Conservation (phyloP, 2,329 filamentous ascomycete genomes). For the Fonsecaea erecta region DNA sequence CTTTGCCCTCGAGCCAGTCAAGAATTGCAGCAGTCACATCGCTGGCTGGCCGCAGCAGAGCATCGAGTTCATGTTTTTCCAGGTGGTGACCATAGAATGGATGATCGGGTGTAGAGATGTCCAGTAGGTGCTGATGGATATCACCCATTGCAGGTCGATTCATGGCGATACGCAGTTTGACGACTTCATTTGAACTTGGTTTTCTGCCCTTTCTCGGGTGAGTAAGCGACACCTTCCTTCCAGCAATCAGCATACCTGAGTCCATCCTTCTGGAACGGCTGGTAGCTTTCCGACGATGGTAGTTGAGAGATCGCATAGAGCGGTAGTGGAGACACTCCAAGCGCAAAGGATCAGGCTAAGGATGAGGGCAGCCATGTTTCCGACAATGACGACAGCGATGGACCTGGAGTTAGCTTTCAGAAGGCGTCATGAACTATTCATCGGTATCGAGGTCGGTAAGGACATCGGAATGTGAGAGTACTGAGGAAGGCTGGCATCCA, state of each 20-base stretch:
- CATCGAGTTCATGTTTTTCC: constrained; percentile 63
- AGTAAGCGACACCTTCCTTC: neutral
- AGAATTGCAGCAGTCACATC: constrained; percentile 57
- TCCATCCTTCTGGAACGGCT: constrained; percentile 42
- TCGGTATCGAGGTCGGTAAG: neutral
- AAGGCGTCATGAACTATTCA: neutral
- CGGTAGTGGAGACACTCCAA: neutral
- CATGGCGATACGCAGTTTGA: constrained; percentile 58
- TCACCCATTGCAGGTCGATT: constrained; percentile 54
- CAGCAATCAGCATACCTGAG: constrained; percentile 15
- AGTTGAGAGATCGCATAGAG: neutral
- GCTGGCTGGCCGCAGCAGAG: constrained; percentile 57
- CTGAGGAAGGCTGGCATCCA: neutral
- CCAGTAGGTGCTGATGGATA: constrained; percentile 64
- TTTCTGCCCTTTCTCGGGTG: neutral
- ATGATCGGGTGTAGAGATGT: constrained; percentile 65
- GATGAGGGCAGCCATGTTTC: neutral
- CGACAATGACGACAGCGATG: neutral
- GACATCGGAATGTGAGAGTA: neutral
- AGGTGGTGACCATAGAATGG: constrained; percentile 66
- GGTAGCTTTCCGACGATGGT: constrained; percentile 46
- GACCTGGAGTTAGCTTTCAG: neutral
- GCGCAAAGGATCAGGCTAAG: constrained; percentile 5
- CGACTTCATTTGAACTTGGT: constrained; percentile 43
- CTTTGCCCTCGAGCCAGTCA: constrained; percentile 60